These are phyloP conservation scores for Arachis stenosperma DNA, from an alignment of 306 rosid species.

Conservation along the genomic window DNA sequence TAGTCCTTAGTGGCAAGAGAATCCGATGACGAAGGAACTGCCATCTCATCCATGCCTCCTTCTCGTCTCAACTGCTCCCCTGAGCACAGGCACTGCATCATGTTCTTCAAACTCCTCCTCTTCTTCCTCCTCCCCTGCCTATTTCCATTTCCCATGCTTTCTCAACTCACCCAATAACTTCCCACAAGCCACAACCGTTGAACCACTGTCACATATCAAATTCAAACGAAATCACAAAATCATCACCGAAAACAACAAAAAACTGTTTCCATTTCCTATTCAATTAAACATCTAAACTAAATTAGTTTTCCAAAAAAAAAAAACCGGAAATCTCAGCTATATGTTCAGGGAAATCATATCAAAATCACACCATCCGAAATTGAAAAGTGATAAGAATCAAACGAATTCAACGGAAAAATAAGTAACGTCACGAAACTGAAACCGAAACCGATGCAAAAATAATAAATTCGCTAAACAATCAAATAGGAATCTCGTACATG, in stretches of 20 bases:
- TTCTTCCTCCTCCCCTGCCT: slow-evolving; percentile 41
- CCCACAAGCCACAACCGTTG: slow-evolving; percentile 38
- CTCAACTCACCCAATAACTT: slow-evolving; percentile 54
- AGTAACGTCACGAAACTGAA: slow-evolving; percentile 36
- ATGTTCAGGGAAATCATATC: not conserved
- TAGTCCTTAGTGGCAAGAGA: slow-evolving; percentile 59
- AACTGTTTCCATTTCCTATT: not conserved
- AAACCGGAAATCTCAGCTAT: not conserved
- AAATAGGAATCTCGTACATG: not conserved
- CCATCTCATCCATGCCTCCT: slow-evolving; percentile 45
- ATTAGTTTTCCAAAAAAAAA: no score
- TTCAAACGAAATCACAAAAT: slow-evolving; percentile 8
- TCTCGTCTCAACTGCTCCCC: slow-evolving; percentile 54
- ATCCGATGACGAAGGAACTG: slow-evolving; percentile 44
- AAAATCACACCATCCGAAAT: not conserved
- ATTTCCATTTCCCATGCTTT: slow-evolving; percentile 60
- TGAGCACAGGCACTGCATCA: slow-evolving; percentile 72
- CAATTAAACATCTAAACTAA: not conserved
- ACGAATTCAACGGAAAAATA: slow-evolving; percentile 9
- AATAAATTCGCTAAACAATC: slow-evolving; percentile 8
- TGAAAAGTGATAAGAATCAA: slow-evolving; percentile 22
- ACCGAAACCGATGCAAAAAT: not conserved
- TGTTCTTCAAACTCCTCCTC: slow-evolving; percentile 44
- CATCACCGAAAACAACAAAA: slow-evolving; percentile 16
- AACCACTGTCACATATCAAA: slow-evolving; percentile 36